Conservation (phyloP, 257 asterid species). For the Solanum stenotomum region DNA sequence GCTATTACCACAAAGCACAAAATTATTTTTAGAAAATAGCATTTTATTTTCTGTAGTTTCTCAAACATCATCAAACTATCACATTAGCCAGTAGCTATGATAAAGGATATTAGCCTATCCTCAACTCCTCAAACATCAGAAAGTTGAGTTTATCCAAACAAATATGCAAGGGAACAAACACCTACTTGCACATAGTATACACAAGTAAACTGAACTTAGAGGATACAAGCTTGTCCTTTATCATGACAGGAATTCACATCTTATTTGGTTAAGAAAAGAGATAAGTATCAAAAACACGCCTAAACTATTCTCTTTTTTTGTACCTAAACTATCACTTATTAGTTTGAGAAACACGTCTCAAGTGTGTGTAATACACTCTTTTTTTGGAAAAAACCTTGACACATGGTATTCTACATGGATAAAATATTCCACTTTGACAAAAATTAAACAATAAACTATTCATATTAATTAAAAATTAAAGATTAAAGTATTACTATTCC, state of each 20-base stretch:
- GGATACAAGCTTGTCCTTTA: not conserved
- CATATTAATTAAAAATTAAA: no score
- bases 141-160: not conserved
- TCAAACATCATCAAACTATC: not conserved
- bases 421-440: no score
- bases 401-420: no score
- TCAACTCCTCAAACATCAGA: not conserved
- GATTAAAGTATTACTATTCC: no score
- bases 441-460: no score
- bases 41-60: not conserved
- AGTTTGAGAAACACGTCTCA: no score
- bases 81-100: not conserved
- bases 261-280: not conserved
- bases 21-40: not conserved
- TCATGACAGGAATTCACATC: not conserved
- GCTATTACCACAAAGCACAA: not conserved
- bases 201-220: not conserved
- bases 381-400: no score
- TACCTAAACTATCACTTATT: no score
- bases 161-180: not conserved
- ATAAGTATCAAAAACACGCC: no score
- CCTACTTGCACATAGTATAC: not conserved
- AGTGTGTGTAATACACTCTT: no score
- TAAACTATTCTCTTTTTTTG: no score
- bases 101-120: not conserved